phyloP scores from a whole-genome alignment of 345 rosid species.

The Cardamine chenopodiifolia region DNA sequence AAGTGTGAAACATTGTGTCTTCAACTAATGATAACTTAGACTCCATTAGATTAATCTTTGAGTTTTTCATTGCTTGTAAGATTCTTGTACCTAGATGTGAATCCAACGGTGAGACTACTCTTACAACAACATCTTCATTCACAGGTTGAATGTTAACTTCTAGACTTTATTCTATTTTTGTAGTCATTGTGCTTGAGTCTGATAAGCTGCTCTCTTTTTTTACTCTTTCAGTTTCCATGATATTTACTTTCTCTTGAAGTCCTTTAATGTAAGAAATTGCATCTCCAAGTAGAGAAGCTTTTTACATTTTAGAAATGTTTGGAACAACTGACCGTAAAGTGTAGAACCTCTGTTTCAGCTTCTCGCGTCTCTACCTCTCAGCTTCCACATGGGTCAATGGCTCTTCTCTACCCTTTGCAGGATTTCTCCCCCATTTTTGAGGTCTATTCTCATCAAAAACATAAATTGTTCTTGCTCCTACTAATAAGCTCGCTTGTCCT shows the following conservation, averaged over 20 bases:
- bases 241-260: slow-evolving; percentile 82
- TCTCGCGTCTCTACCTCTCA: slow-evolving; percentile 93
- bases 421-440: slow-evolving; percentile 91
- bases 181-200: slow-evolving; percentile 41
- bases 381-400: slow-evolving; percentile 98
- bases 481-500: slow-evolving; percentile 32
- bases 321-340: slow-evolving; percentile 95
- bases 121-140: slow-evolving; percentile 66
- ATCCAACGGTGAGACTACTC: slow-evolving; percentile 73
- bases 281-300: slow-evolving; percentile 91
- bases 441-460: slow-evolving; percentile 71
- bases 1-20: slow-evolving; percentile 69
- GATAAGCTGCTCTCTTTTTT: slow-evolving; percentile 52
- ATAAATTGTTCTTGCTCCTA: slow-evolving; percentile 8
- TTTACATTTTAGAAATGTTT: slow-evolving; percentile 98
- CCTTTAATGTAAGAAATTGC: slow-evolving; percentile 93
- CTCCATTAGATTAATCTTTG: slow-evolving; percentile 61
- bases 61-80: slow-evolving; percentile 72
- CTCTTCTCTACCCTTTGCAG: slow-evolving; percentile 96
- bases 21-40: slow-evolving; percentile 68
- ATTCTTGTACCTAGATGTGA: slow-evolving; percentile 80
- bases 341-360: slow-evolving; percentile 91
- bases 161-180: slow-evolving; percentile 39
- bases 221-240: no score
- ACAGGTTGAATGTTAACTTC: slow-evolving; percentile 66